Evolutionary conservation across 2,329 filamentous ascomycete genomes (phyloP).

Genomic region (Microcyclosporella mali): DNA sequence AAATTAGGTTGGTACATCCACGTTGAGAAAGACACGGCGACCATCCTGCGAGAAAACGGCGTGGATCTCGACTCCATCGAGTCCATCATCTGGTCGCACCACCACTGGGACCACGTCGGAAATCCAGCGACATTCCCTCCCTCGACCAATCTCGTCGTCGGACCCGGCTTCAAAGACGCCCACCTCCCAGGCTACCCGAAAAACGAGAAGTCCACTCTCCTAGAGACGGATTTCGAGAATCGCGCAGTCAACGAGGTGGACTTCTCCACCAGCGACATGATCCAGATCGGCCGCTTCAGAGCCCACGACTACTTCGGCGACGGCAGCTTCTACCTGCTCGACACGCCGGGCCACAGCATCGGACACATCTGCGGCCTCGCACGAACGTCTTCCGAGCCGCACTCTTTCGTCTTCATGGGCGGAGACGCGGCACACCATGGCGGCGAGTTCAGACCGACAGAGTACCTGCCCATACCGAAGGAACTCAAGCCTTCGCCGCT

Average conservation of each 20-base stretch:
- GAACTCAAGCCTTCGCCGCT: slow-evolving; percentile 23
- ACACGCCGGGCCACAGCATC: slow-evolving; percentile 48
- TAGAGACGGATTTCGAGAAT: slow-evolving; percentile 37
- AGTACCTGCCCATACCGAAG: slow-evolving; percentile 36
- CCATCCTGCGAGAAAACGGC: slow-evolving; percentile 37
- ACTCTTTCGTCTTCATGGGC: slow-evolving; percentile 47
- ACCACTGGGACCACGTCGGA: slow-evolving; percentile 34
- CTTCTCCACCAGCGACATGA: slow-evolving; percentile 29
- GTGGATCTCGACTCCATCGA: slow-evolving; percentile 34
- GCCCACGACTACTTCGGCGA: slow-evolving; percentile 52
- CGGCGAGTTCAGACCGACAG: slow-evolving; percentile 37
- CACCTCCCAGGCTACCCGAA: slow-evolving; percentile 43
- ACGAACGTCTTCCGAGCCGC: slow-evolving; percentile 32
- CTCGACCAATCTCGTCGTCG: slow-evolving; percentile 42
- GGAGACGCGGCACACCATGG: slow-evolving; percentile 40
- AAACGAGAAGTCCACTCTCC: slow-evolving; percentile 34
- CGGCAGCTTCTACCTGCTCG: slow-evolving; percentile 51
- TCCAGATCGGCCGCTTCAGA: slow-evolving; percentile 42
- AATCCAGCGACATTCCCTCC: slow-evolving; percentile 40
- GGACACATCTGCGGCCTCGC: slow-evolving; percentile 49
- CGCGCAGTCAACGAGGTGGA: slow-evolving; percentile 34
- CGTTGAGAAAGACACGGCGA: slow-evolving; percentile 40
- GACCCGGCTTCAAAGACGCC: slow-evolving; percentile 41
- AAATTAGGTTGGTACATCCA: slow-evolving; percentile 32
- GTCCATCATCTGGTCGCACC: slow-evolving; percentile 31